These are phyloP conservation scores for Coemansia sp. DNA, from an alignment of 192 early-diverging fungal genomes.

Conservation along the genomic window DNA sequence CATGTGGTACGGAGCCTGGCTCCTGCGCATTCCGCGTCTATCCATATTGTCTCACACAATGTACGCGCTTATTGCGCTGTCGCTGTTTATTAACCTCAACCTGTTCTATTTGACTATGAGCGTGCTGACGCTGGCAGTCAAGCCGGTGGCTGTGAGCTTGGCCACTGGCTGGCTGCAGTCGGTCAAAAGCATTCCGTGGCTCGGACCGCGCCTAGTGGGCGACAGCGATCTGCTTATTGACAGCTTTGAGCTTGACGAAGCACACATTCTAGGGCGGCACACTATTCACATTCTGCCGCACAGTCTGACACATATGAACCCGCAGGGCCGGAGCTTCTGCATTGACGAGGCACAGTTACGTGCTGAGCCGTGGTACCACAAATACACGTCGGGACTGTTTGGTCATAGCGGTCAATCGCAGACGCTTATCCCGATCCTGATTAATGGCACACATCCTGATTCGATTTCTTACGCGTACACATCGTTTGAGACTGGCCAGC, in stretches of 20 bases:
- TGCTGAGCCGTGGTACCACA: conserved; percentile 36
- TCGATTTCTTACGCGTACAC: conserved; percentile 43
- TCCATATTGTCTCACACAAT: conserved; percentile 8
- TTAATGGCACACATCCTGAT: conserved; percentile 48
- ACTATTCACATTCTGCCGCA: conserved; percentile 54
- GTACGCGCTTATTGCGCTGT: conserved; percentile 15
- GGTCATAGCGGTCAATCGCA: conserved; percentile 12
- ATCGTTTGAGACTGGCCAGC: conserved; percentile 40
- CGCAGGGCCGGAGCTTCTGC: conserved; percentile 24
- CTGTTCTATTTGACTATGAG: conserved; percentile 43
- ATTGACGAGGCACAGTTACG: conserved; percentile 16
- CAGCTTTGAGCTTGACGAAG: conserved; percentile 42
- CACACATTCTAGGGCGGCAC: conserved; percentile 52
- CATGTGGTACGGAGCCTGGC: conserved; percentile 34
- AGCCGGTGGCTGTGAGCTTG: conserved; percentile 34
- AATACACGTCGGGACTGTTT: conserved; percentile 14
- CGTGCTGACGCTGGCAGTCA: conserved; percentile 38
- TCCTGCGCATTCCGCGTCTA: conserved; percentile 31
- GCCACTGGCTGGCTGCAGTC: conserved; percentile 43
- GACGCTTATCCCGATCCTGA: conserved; percentile 36
- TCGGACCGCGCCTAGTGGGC: conserved; percentile 45
- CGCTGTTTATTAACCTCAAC: conserved; percentile 34
- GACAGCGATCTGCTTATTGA: conserved; percentile 53
- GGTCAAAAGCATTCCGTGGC: conserved; percentile 33
- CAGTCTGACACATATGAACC: conserved; percentile 52